Evolutionary conservation across 2,329 filamentous ascomycete genomes (phyloP).

Genomic region (Claviceps monticola): DNA sequence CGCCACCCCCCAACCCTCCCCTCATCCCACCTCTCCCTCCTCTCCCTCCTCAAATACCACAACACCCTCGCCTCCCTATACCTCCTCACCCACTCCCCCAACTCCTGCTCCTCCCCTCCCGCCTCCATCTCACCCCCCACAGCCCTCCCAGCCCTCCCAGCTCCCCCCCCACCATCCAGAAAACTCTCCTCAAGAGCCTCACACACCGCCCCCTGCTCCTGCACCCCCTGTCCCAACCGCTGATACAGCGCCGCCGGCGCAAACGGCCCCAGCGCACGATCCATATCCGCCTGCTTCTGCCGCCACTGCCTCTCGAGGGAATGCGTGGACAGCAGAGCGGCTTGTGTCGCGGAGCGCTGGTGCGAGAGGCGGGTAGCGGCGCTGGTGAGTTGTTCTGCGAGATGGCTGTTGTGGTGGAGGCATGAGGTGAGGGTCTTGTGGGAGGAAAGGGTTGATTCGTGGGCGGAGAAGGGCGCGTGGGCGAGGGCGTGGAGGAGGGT

Average conservation of each 20-base stretch:
- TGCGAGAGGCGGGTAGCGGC: constrained; percentile 43
- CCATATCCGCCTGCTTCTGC: constrained; percentile 78
- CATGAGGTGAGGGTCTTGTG: constrained; percentile 50
- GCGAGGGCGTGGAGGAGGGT: constrained; percentile 62
- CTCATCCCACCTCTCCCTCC: constrained; percentile 91
- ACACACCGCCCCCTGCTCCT: constrained; percentile 72
- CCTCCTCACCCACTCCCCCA: constrained; percentile 68
- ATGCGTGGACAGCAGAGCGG: constrained; percentile 68
- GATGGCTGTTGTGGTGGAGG: constrained; percentile 56
- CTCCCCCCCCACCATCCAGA: constrained; percentile 43
- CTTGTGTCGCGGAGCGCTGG: constrained; percentile 59
- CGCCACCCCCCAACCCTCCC: constrained; percentile 90
- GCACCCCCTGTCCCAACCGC: constrained; percentile 58
- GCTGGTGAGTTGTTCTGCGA: constrained; percentile 48
- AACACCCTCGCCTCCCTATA: constrained; percentile 69
- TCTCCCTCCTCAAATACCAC: constrained; percentile 69
- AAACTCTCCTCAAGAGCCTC: constrained; percentile 86
- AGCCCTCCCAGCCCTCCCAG: constrained; percentile 24
- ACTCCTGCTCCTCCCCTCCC: constrained; percentile 62
- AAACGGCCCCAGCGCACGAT: constrained; percentile 70
- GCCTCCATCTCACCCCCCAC: constrained; percentile 13
- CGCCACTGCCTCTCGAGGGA: constrained; percentile 88
- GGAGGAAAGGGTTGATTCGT: constrained; percentile 56
- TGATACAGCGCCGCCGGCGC: constrained; percentile 79
- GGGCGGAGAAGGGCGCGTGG: constrained; percentile 49